Percentiles rank a stretch among this genome's conserved stretches.
phyloP scores from a whole-genome alignment of 768 basidiomycete genomes.

The Scleroderma citrinum region DNA sequence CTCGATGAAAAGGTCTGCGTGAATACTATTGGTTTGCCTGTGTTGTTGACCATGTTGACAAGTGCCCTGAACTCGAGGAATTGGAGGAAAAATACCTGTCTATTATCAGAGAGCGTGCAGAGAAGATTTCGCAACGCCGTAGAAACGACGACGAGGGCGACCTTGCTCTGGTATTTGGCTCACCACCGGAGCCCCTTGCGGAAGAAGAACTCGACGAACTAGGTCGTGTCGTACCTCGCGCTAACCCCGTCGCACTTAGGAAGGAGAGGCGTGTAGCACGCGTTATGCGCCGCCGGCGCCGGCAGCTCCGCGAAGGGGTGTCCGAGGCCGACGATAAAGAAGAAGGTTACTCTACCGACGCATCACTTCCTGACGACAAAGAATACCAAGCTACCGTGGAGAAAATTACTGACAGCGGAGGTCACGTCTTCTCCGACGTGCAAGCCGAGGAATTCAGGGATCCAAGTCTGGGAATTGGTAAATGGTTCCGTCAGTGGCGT shows the following conservation, averaged over 20 bases:
- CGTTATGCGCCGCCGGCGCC: constrained; percentile 44
- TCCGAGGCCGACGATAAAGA: constrained; percentile 34
- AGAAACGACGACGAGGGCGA: constrained; percentile 78
- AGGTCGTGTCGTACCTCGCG: constrained; percentile 44
- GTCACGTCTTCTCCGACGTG: constrained; percentile 72
- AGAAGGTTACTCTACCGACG: constrained; percentile 88
- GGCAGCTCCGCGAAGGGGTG: constrained; percentile 28
- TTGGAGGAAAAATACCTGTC: constrained; percentile 72
- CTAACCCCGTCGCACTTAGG: constrained; percentile 40
- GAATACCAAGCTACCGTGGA: constrained; percentile 64
- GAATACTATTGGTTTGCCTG: not conserved
- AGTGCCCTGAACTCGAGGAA: constrained; percentile 77
- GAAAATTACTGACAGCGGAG: constrained; percentile 44
- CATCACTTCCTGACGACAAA: constrained; percentile 60
- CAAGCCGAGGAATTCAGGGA: constrained; percentile 78
- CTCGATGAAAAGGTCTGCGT: constrained; percentile 74
- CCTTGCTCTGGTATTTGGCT: constrained; percentile 61
- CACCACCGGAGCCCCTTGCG: constrained; percentile 29
- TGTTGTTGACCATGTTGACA: not conserved
- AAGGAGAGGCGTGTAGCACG: constrained; percentile 59
- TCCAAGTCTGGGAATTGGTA: constrained; percentile 66
- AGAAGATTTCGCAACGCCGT: constrained; percentile 65
- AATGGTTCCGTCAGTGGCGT: constrained; percentile 68
- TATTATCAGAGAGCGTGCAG: constrained; percentile 65
- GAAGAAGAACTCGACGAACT: constrained; percentile 56